Evolutionary conservation across 106 monocot species (phyloP).

Genomic region (Platanthera guangdongensis): DNA sequence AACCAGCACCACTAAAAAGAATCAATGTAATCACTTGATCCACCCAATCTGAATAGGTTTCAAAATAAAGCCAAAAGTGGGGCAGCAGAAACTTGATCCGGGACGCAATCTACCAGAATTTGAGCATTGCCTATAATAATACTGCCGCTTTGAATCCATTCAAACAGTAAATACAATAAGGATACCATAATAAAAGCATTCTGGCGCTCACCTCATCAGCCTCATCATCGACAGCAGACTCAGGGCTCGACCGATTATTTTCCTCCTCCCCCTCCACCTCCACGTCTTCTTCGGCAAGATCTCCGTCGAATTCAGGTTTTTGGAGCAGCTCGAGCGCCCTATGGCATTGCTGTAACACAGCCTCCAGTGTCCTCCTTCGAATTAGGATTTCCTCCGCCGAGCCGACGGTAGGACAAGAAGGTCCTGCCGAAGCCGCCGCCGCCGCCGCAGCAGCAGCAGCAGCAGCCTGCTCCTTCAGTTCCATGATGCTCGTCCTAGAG

Average conservation of each 20-base stretch:
- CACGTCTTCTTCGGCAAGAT: constrained; percentile 7
- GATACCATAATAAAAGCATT: background rate
- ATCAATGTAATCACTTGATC: background rate
- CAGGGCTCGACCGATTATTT: background rate
- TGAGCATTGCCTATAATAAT: background rate
- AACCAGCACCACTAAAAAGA: background rate
- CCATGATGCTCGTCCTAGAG: background rate
- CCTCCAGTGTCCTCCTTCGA: constrained; percentile 38
- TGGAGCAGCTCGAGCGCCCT: constrained; percentile 44
- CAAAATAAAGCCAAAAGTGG: background rate
- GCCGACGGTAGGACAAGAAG: background rate
- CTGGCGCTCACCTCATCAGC: constrained; percentile 36
- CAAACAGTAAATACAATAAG: background rate
- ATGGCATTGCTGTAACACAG: constrained; percentile 64
- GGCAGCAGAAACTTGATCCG: background rate
- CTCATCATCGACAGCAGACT: constrained; percentile 22
- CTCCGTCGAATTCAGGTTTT: constrained; percentile 7
- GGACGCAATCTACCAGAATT: background rate
- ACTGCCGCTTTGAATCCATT: background rate
- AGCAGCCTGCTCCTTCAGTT: background rate
- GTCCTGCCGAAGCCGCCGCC: background rate
- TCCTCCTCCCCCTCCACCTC: constrained; percentile 10
- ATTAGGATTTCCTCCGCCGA: constrained; percentile 23
- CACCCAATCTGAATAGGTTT: background rate
- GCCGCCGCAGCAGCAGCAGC: too few relatives aligned